Percentiles rank a stretch among this genome's conserved stretches.
Evolutionary conservation across 306 rosid genomes (phyloP).

Genomic region (Prunus padus): DNA sequence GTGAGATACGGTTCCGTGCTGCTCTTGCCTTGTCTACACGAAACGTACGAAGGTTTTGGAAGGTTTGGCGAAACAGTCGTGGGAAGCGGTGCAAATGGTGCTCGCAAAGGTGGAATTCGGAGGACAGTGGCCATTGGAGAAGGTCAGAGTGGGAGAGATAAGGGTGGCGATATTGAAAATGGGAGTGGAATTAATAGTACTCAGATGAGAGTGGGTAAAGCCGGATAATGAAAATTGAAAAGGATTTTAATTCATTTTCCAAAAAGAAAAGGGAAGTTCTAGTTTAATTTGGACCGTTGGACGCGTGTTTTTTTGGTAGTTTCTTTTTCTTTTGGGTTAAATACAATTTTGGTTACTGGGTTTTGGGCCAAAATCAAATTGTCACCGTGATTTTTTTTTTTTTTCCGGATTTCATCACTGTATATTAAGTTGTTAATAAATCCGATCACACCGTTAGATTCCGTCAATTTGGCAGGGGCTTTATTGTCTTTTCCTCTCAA

Average conservation of each 20-base stretch:
- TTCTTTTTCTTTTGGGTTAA: too few species aligned
- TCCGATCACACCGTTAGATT: too few species aligned
- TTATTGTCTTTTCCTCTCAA: too few species aligned
- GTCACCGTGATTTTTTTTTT: too few species aligned
- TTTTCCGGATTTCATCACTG: too few species aligned
- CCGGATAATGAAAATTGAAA: background rate
- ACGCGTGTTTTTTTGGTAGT: background rate
- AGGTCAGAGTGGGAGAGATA: slow-evolving; percentile 4
- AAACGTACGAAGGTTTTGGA: slow-evolving; percentile 25
- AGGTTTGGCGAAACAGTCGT: slow-evolving; percentile 18
- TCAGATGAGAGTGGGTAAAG: background rate
- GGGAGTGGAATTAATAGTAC: background rate
- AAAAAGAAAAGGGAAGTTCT: background rate
- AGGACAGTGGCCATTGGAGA: slow-evolving; percentile 28
- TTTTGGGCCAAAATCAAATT: too few species aligned
- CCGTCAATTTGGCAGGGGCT: too few species aligned
- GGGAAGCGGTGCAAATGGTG: slow-evolving; percentile 27
- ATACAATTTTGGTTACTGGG: too few species aligned
- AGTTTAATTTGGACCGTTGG: background rate
- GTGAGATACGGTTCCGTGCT: slow-evolving; percentile 13
- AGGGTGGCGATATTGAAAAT: slow-evolving; percentile 5
- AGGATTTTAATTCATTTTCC: background rate
- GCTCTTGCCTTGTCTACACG: slow-evolving; percentile 18
- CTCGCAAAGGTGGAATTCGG: slow-evolving; percentile 37
- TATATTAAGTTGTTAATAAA: too few species aligned